These are phyloP conservation scores for Verticillium albo-atrum DNA, from an alignment of 2,329 filamentous ascomycete species.

Conservation along the genomic window DNA sequence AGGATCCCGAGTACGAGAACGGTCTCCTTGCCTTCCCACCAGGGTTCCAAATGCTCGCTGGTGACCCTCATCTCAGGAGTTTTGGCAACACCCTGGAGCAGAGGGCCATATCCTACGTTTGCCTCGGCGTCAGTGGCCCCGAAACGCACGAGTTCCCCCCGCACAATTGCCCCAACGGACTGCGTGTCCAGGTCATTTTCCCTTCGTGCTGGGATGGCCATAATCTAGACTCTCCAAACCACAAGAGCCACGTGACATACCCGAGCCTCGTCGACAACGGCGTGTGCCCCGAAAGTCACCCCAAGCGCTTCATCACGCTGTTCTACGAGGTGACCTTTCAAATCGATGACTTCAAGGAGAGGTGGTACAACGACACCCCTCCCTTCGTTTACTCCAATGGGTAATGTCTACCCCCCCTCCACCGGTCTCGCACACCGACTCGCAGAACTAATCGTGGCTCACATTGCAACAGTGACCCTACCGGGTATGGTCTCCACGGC, in stretches of 20 bases:
- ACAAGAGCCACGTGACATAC: constrained; percentile 53
- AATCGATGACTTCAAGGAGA: constrained; percentile 13
- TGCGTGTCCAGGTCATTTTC: constrained; percentile 52
- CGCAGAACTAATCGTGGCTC: neutral
- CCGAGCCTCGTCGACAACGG: constrained; percentile 24
- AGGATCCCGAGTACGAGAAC: constrained; percentile 32
- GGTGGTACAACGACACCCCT: constrained; percentile 11
- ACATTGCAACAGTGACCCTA: neutral
- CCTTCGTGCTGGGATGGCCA: constrained; percentile 60
- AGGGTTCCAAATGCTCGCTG: constrained; percentile 63
- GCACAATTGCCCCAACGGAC: constrained; percentile 46
- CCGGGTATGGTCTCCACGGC: constrained; percentile 8
- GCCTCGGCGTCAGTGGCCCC: constrained; percentile 39
- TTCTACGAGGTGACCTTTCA: constrained; percentile 12
- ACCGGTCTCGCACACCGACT: neutral
- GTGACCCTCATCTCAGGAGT: constrained; percentile 41
- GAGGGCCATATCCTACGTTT: constrained; percentile 50
- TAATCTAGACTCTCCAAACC: constrained; percentile 48
- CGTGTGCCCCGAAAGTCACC: constrained; percentile 10
- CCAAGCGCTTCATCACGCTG: constrained; percentile 10
- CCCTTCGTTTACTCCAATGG: constrained; percentile 51
- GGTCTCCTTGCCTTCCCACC: constrained; percentile 55
- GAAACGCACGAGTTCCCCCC: constrained; percentile 50
- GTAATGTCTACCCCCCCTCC: constrained; percentile 9
- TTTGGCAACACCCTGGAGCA: constrained; percentile 40